Conservation (phyloP, 352 stramenopile genomes). For the Phytophthora pistaciae region DNA sequence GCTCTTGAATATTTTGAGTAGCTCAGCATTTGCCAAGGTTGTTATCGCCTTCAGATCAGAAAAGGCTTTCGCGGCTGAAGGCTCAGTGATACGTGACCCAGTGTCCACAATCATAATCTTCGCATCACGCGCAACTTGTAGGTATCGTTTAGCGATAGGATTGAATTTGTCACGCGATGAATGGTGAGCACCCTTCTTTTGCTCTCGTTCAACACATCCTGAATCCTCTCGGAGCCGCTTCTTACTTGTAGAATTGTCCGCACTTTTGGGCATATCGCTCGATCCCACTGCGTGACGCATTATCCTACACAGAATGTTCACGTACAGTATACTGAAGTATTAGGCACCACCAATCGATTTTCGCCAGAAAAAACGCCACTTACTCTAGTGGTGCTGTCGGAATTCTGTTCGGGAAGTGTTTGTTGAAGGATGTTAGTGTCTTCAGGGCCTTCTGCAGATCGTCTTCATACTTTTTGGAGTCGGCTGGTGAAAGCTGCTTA, state of each 20-base stretch:
- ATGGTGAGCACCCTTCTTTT: neutral
- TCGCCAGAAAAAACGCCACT: neutral
- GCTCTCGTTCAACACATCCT: neutral
- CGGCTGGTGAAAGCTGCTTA: neutral
- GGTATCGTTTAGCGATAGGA: conserved; percentile 1
- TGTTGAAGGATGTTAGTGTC: conserved; percentile 4
- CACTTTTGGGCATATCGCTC: neutral
- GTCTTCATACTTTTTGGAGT: neutral
- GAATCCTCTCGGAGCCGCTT: neutral
- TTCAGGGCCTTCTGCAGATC: neutral
- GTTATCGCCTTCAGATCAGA: conserved; percentile 9
- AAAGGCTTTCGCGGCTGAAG: neutral
- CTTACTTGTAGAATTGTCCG: neutral
- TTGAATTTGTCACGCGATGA: neutral
- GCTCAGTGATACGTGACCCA: neutral
- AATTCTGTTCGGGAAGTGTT: conserved; percentile 10
- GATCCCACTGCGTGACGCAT: neutral
- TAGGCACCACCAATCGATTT: too few relatives aligned
- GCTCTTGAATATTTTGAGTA: neutral
- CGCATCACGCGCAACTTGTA: neutral
- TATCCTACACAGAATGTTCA: neutral
- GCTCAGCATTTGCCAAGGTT: conserved; percentile 4
- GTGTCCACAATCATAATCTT: neutral
- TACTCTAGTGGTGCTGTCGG: conserved; percentile 2
- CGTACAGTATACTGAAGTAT: too few relatives aligned